These are phyloP conservation scores for Sorghum bicolor DNA, from an alignment of 176 grass and related monocot species.

Conservation along the genomic window Sorghum_bicolor_NCBIv3 NC_012870.2:68320001-68320500, in stretches of 20 bases:
- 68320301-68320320: not conserved
- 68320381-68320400: too few species aligned
- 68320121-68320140: constrained; percentile 1
- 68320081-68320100: not conserved
- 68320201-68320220: constrained; percentile 23
- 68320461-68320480: too few species aligned
- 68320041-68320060: not conserved
- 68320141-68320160: not conserved
- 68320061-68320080: not conserved
- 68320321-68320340: too few species aligned
- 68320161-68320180: constrained; percentile 2
- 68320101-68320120: too few species aligned
- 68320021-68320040: not conserved
- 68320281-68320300: not conserved
- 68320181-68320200: not conserved
- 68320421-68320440: too few species aligned
- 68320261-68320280: not conserved
- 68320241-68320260: not conserved
- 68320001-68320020: too few species aligned
- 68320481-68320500: too few species aligned
- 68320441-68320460: too few species aligned
- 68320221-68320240: not conserved
- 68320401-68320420: too few species aligned
- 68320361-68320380: too few species aligned
- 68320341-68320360: too few species aligned